These are phyloP conservation scores for Chalciporus pseudorubinellus DNA, from an alignment of 768 basidiomycete genomes.

Conservation along the genomic window DNA sequence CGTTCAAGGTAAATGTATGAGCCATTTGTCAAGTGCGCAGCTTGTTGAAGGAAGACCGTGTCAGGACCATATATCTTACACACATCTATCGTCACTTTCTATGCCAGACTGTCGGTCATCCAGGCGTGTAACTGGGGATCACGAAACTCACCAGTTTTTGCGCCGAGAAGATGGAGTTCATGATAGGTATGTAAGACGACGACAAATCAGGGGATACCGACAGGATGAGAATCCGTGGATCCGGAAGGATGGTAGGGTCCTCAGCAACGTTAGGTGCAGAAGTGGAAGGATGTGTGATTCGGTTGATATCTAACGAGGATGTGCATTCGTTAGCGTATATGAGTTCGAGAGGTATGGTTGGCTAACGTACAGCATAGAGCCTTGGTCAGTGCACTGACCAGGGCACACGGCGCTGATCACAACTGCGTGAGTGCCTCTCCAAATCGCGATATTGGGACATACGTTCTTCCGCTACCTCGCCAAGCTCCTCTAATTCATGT, in stretches of 20 bases:
- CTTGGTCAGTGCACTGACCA: constrained; percentile 90
- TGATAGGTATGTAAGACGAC: constrained; percentile 92
- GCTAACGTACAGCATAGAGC: constrained; percentile 76
- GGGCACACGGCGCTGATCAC: constrained; percentile 53
- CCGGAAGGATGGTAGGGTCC: constrained; percentile 34
- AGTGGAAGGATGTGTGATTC: constrained; percentile 40
- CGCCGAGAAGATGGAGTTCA: constrained; percentile 99
- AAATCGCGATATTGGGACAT: constrained; percentile 3
- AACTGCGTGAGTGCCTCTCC: constrained; percentile 6
- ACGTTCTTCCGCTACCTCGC: constrained; percentile 47
- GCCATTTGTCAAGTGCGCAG: constrained; percentile 91
- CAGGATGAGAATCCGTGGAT: constrained; percentile 70
- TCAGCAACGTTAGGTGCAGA: constrained; percentile 29
- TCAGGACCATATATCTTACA: constrained; percentile 89
- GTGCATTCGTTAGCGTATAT: constrained; percentile 14
- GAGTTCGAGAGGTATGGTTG: neutral
- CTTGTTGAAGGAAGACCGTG: constrained; percentile 95
- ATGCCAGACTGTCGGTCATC: constrained; percentile 25
- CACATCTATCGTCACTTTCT: constrained; percentile 98
- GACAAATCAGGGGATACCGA: constrained; percentile 91
- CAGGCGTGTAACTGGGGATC: neutral
- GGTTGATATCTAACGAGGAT: constrained; percentile 61
- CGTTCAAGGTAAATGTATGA: constrained; percentile 85
- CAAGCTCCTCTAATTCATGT: constrained; percentile 56
- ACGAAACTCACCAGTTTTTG: constrained; percentile 78